Conservation (phyloP, 2,329 filamentous ascomycete species). For the Trichoderma endophyticum region DNA sequence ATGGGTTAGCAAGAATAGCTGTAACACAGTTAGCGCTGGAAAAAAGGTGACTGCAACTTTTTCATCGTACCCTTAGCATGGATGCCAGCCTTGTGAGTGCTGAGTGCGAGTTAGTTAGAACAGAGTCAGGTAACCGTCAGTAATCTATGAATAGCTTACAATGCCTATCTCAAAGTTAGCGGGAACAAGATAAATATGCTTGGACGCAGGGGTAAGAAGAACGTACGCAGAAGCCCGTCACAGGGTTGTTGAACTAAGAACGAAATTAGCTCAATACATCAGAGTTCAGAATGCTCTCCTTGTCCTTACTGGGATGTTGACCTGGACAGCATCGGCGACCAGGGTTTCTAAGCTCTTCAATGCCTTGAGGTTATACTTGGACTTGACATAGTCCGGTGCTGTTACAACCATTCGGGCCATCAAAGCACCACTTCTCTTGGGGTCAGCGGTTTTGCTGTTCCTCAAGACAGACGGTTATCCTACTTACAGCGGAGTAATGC, state of each 20-base stretch:
- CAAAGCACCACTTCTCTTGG: slow-evolving; percentile 14
- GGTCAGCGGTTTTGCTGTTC: neutral
- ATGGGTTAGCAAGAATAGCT: slow-evolving; percentile 6
- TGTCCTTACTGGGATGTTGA: slow-evolving; percentile 22
- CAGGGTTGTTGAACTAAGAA: slow-evolving; percentile 28
- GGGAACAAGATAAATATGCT: neutral
- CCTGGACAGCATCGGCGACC: slow-evolving; percentile 51
- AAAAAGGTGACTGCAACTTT: neutral
- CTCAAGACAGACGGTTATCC: neutral
- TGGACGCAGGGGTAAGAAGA: neutral
- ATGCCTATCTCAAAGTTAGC: neutral
- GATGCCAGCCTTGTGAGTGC: slow-evolving; percentile 31
- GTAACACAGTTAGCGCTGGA: neutral
- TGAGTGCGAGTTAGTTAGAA: neutral
- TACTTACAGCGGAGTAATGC: neutral
- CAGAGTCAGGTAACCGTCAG: neutral
- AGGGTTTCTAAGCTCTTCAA: slow-evolving; percentile 61
- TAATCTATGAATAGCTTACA: neutral
- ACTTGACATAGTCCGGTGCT: slow-evolving; percentile 21
- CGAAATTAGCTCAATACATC: neutral
- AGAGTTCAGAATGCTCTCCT: neutral
- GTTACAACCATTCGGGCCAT: slow-evolving; percentile 36
- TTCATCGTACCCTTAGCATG: slow-evolving; percentile 29
- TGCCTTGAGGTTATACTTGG: slow-evolving; percentile 74
- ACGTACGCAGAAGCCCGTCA: slow-evolving; percentile 26